phyloP scores from a whole-genome alignment of 805 yeast species.

The Danielia reshetovae region DNA sequence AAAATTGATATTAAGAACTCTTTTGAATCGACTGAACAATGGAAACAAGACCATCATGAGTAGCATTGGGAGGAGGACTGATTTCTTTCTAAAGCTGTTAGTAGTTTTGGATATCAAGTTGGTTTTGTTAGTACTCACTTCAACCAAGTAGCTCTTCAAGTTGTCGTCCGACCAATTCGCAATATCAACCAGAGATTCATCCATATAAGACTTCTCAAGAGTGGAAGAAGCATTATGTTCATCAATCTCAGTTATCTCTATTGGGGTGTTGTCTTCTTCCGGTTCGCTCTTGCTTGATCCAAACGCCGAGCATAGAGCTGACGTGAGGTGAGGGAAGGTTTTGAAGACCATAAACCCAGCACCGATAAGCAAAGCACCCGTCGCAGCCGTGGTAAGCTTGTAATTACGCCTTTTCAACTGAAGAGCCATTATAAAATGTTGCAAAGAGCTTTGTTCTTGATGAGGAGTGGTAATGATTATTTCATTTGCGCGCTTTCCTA shows the following conservation, averaged over 20 bases:
- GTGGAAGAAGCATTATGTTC: background rate
- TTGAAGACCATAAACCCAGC: conserved; percentile 39
- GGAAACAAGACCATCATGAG: conserved; percentile 44
- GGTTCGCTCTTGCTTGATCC: background rate
- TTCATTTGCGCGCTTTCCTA: background rate
- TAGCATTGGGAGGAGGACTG: conserved; percentile 42
- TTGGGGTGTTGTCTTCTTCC: conserved; percentile 24
- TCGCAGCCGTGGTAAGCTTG: conserved; percentile 21
- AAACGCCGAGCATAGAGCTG: conserved; percentile 10
- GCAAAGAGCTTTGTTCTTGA: too few relatives aligned
- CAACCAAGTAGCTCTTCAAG: conserved; percentile 32
- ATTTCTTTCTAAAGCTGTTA: conserved; percentile 40
- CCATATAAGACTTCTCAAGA: conserved; percentile 1
- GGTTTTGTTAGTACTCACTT: conserved; percentile 28
- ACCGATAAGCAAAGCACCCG: conserved; percentile 42
- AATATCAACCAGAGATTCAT: conserved; percentile 25
- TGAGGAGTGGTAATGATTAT: too few relatives aligned
- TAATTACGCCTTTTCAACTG: conserved; percentile 17
- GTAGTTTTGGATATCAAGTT: conserved; percentile 4
- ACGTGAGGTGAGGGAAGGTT: conserved; percentile 48
- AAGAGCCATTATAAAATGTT: conserved; percentile 21
- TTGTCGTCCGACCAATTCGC: conserved; percentile 33
- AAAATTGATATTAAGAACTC: conserved; percentile 3
- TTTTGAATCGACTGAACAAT: conserved; percentile 42
- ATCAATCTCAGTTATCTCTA: conserved; percentile 11